Evolutionary conservation across 148 eudicot genomes (phyloP), one percentile per base, ranked within the genome.

Genomic region (Camellia lanceoleosa): DNA sequence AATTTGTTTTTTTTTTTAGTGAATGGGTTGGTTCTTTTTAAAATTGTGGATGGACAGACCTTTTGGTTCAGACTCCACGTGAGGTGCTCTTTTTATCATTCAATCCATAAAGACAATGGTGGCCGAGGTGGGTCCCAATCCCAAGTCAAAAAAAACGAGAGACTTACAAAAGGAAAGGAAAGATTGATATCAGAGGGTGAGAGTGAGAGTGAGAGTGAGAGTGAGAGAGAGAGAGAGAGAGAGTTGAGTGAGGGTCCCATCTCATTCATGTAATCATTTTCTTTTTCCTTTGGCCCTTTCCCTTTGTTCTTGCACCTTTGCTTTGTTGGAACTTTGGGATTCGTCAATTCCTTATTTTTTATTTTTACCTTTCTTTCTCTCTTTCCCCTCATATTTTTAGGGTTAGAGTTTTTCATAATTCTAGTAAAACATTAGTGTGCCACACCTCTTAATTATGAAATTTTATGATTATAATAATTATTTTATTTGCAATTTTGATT

Each of bases 51-150:
- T 84, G 87, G 84, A 83, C 88, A 87, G 88, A 4, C 6, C 80
- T 86, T 81, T 86, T 90, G 88, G 87, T 86, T 86, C 90, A 90
- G 92, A 88, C n/a, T 88, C 92, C 92, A 90, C 92, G 92, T 90
- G 92, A 88, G 92, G 88, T 88, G 89, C 89, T 89, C 87, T 86
- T 83, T 86, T 84, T 83, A 84, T 86, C 90, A 86, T 90, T 83
- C 88, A 88, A 86, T 85, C 89, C 89, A 90, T 83, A 79, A 83
- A 83, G 90, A 90, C 92, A 85, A 78, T 79, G 87, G 86, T 88
- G 88, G 77, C 76, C 65, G 18, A 61, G 68, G 72, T 70, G 77
- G 84, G 84, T 68, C 80, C 71, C 68, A 82, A 76, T 30, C 80
- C 80, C 62, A 60, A 47, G 75, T 77, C 79, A 82, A 82, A 76